Base-by-base conservation (phyloP, 441 rosid genomes). In the Aquilaria agallochum region DNA sequence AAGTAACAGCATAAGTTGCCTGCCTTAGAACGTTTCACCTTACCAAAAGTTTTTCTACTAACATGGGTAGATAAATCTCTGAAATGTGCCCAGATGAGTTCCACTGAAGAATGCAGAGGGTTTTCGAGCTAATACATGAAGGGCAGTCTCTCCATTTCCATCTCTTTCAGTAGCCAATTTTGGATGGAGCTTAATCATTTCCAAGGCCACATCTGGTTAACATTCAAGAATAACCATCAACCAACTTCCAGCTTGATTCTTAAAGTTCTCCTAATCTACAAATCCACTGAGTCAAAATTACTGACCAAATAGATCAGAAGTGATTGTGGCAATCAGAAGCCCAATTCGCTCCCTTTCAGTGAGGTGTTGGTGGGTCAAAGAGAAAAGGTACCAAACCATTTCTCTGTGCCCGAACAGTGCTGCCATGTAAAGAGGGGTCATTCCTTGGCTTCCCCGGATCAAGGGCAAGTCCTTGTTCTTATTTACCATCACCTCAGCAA, bases 321-420 rank as follows among this genome's bases (percentile, higher is more conserved):
- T 69, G 56, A 80, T 76, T 46, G 76, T 66, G 8, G 79, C 77
- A 67, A 72, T 52, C 46, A 80, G 77, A 9, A 76, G 73, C 0
- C 61, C 75, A 51, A 60, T 60, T 2, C 61, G 66, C 60, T 80
- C 84, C 11, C 74, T 68, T 52, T 59, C 71, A 0, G 74, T 68
- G n/a, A 76, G 74, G 65, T 72, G 67, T 27, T 64, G 67, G 31
- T 53, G 63, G 20, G 75, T 79, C 44, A 68, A 70, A 51, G 71
- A 62, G 59, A 61, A 76, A 20, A 80, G 76, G 60, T 76, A 80
- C 72, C 76, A 71, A 50, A 68, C 74, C 85, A 80, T 77, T 2
- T 80, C 80, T 13, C 63, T 61, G 53, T 74, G 69, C 32, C 82
- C 85, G 13, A 70, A 68, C 65, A 75, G 48, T 31, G 68, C 82